Percentiles rank a stretch among this genome's conserved stretches.
Evolutionary conservation across 192 early-diverging fungal genomes (phyloP).

Genomic region (Coemansia sp.): DNA sequence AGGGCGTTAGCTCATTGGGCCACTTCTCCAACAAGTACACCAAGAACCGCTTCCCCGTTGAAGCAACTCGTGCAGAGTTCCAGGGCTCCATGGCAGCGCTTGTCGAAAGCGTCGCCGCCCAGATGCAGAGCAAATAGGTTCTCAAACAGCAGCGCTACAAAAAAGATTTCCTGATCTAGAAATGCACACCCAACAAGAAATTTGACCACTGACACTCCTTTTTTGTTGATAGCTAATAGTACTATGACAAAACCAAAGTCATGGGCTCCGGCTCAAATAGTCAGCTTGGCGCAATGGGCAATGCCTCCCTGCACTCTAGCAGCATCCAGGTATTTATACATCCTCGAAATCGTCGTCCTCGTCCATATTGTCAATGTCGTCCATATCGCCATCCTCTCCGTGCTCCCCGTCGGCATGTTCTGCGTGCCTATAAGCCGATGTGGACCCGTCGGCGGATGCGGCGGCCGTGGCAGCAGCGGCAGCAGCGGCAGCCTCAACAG

Average conservation of each 20-base stretch:
- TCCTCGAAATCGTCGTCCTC: slow-evolving; percentile 54
- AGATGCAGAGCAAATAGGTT: slow-evolving; percentile 5
- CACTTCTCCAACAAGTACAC: slow-evolving; percentile 41
- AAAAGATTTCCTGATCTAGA: no score
- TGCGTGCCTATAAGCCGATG: background rate
- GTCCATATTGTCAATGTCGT: slow-evolving; percentile 24
- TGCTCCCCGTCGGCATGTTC: no score
- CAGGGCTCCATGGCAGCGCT: slow-evolving; percentile 26
- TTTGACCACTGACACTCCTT: no score
- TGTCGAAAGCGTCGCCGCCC: slow-evolving; percentile 9
- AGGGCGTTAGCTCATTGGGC: slow-evolving; percentile 26
- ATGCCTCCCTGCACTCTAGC: no score
- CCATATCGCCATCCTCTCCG: slow-evolving; percentile 1
- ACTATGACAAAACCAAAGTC: no score
- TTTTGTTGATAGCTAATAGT: no score
- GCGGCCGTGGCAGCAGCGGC: slow-evolving; percentile 14
- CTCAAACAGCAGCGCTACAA: background rate
- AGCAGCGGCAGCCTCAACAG: slow-evolving; percentile 15
- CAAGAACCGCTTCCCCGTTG: slow-evolving; percentile 41
- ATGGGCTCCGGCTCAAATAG: no score
- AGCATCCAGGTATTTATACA: slow-evolving; percentile 23
- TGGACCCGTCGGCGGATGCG: background rate
- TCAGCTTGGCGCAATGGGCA: no score
- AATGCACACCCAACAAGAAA: no score
- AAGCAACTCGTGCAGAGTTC: slow-evolving; percentile 28